Percentiles rank a stretch among this genome's conserved stretches.
These are phyloP conservation scores for Bacidia gigantensis DNA, from an alignment of 495 filamentous ascomycete species.

Conservation along the genomic window DNA sequence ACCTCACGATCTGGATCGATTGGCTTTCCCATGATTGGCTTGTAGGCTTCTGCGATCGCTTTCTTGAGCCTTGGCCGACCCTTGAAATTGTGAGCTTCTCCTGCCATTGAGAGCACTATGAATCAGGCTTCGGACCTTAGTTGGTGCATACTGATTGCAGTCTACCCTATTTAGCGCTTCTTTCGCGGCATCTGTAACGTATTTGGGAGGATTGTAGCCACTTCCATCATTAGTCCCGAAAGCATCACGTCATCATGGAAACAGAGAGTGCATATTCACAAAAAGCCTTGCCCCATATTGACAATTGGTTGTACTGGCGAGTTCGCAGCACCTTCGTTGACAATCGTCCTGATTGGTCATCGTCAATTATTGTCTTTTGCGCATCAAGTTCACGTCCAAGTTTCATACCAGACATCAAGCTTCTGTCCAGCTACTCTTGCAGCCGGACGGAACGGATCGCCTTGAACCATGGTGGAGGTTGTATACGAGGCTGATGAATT, in stretches of 20 bases:
- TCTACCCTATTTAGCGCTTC: constrained; percentile 81
- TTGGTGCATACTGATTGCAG: constrained; percentile 97
- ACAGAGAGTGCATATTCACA: constrained; percentile 15
- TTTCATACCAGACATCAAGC: constrained; percentile 83
- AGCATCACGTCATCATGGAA: neutral
- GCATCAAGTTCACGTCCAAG: neutral
- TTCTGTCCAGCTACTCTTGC: constrained; percentile 62
- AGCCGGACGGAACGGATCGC: constrained; percentile 54
- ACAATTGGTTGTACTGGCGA: constrained; percentile 76
- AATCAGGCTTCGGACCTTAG: constrained; percentile 41
- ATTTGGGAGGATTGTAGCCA: constrained; percentile 90
- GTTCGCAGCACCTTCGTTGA: constrained; percentile 80
- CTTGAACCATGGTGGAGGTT: constrained; percentile 25
- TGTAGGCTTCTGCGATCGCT: constrained; percentile 81
- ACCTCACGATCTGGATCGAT: constrained; percentile 84
- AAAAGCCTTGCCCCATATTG: constrained; percentile 24
- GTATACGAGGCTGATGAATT: neutral
- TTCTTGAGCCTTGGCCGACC: constrained; percentile 82
- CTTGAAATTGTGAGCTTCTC: constrained; percentile 21
- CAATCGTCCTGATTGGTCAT: constrained; percentile 53
- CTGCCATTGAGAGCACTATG: neutral
- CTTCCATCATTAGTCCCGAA: constrained; percentile 20
- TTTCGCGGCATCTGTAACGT: constrained; percentile 85
- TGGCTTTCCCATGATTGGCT: constrained; percentile 63
- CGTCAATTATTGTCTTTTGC: neutral